Evolutionary conservation across 2,329 filamentous ascomycete genomes (phyloP), one percentile per base, ranked within the genome.

Genomic region (Penicillium aurantiogriseum): DNA sequence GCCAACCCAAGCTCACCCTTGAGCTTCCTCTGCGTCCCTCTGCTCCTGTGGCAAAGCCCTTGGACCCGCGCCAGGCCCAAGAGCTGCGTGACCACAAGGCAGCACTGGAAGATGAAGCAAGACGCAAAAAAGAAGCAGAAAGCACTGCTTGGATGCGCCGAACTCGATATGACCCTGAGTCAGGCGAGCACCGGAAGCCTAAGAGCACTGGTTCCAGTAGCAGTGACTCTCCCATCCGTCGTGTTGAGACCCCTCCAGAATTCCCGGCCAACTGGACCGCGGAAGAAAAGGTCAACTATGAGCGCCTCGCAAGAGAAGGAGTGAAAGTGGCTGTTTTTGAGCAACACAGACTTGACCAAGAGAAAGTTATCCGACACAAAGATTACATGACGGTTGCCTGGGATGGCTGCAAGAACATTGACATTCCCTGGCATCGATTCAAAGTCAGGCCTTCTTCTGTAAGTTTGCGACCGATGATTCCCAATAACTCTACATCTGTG

Each of bases 361-460:
- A 52, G n/a, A 53, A 47, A 5, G 4, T 53, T 25, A 13, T 43
- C 3, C 23, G n/a, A 2, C 49, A 53, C n/a, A 5, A 47, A 6
- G 42, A 56, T 17, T 47, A 53, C 27, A 38, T 36, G n/a, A 47
- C 49, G 1, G 23, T 53, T 40, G 42, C 29, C 21, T 56, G 54
- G 54, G 54, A 56, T 47, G 42, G 29, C 4, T 56, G 43, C 27
- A 56, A 47, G 42, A 56, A 56, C n/a, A 35, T 56, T 31, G 54
- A 56, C 23, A 53, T 56, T 36, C 54, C 54, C 23, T 56, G 54
- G 54, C 49, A 56, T 42, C 33, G 36, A 33, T 53, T 56, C 42
- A 56, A 46, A 42, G 10, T 47, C 36, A 47, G n/a, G 21, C n/a
- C 21, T 25, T 33, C 42, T 29, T 35, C 25, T 15, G 54, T 56